Base-by-base conservation (phyloP, 1,284 basidiomycete genomes). In the Cryptococcus sp. region DNA sequence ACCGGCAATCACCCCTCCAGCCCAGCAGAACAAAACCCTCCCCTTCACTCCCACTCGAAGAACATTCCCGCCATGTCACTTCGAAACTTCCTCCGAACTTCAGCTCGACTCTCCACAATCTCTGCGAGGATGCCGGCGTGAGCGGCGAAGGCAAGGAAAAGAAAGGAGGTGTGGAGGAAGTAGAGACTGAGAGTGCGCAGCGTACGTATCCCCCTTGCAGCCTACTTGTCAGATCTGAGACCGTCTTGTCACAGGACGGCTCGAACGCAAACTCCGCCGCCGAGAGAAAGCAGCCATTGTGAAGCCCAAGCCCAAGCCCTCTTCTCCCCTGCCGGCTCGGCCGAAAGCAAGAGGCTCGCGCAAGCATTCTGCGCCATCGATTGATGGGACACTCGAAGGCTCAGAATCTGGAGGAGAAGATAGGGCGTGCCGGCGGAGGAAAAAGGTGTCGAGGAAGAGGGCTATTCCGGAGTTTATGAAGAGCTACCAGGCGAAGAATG, bases 251-350 rank as follows among this genome's bases (percentile, higher is more conserved):
- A 8, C 42, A 65, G 63, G 61, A 15, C 53, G 49, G 16, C 24
- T 52, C 7, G 56, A 59, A 21, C 61, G 64, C 5, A 65, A 60
- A 23, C n/a, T 58, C 16, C 52, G 57, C 1, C 46, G 61, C 43
- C 38, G 59, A 40, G 57, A 53, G 13, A 57, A 57, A 47, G 60
- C 60, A 35, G 59, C 61, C 0, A 59, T 60, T 36, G 18, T 52
- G 33, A 60, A 63, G 13, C 61, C 56, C 20, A 59, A 63, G 13
- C 61, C 56, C 20, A 59, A 57, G 37, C 52, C 50, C 16, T 16
- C 23, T 37, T 35, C 49, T 16, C 44, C 28, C 8, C 21, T 20
- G 7, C 21, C 46, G 20, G 18, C 20, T 56, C 37, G 16, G 28
- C 38, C 33, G 4, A 40, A 38, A 23, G 39, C 33, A 18, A 36